phyloP scores from a whole-genome alignment of 768 basidiomycete genomes.

The Astraeus odoratus region DNA sequence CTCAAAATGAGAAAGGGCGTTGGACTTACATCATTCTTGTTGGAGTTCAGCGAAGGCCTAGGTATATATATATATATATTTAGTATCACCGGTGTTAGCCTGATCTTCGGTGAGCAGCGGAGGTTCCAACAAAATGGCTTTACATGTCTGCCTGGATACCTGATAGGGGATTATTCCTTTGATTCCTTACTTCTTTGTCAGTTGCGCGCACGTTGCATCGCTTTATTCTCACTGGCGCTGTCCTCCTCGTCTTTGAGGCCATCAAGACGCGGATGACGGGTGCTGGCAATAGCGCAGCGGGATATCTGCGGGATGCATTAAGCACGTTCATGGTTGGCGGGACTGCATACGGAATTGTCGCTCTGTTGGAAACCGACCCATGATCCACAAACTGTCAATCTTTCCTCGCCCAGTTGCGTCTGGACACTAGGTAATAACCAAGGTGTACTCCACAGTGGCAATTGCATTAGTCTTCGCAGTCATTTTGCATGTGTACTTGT shows the following conservation, averaged over 20 bases:
- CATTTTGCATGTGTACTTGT: too few relatives aligned
- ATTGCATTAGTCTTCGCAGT: too few relatives aligned
- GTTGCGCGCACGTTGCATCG: slow-evolving; percentile 57
- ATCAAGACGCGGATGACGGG: slow-evolving; percentile 87
- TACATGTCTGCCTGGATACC: slow-evolving; percentile 90
- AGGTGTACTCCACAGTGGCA: too few relatives aligned
- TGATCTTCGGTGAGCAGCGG: slow-evolving; percentile 74
- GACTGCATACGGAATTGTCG: slow-evolving; percentile 46
- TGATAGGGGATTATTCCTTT: slow-evolving; percentile 91
- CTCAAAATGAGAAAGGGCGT: slow-evolving; percentile 69
- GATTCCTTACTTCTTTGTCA: slow-evolving; percentile 86
- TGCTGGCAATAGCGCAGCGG: slow-evolving; percentile 54
- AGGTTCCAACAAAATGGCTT: slow-evolving; percentile 75
- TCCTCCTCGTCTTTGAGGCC: slow-evolving; percentile 84
- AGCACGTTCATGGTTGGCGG: slow-evolving; percentile 88
- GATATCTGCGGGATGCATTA: slow-evolving; percentile 82
- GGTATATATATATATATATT: slow-evolving; percentile 67
- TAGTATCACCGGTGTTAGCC: slow-evolving; percentile 74
- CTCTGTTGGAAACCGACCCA: background rate
- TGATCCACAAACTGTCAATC: too few relatives aligned
- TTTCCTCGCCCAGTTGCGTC: too few relatives aligned
- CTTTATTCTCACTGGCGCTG: slow-evolving; percentile 78
- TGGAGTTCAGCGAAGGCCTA: slow-evolving; percentile 90
- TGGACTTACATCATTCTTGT: slow-evolving; percentile 87
- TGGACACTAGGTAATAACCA: too few relatives aligned